These are phyloP conservation scores for Delonix regia DNA, from an alignment of 306 rosid species.

Conservation along the genomic window DNA sequence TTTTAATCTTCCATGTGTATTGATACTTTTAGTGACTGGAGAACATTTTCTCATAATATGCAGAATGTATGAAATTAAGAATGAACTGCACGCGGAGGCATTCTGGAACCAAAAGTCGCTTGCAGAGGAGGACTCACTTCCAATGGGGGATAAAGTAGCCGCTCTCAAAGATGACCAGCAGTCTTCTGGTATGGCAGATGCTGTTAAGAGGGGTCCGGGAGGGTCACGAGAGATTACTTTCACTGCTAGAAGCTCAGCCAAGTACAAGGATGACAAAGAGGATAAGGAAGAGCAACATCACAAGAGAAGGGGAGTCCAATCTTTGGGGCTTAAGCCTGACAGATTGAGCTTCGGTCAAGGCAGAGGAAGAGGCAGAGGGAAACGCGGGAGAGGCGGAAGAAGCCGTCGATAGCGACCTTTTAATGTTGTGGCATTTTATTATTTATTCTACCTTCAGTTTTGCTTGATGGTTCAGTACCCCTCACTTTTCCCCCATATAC, in stretches of 20 bases:
- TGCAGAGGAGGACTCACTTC: constrained; percentile 71
- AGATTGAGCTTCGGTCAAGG: constrained; percentile 52
- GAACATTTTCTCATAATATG: constrained; percentile 14
- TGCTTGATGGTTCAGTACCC: too few relatives aligned
- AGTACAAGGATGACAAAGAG: constrained; percentile 66
- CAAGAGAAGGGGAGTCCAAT: constrained; percentile 72
- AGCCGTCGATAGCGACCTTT: constrained; percentile 38
- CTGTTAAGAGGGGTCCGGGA: constrained; percentile 80
- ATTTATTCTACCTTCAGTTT: too few relatives aligned
- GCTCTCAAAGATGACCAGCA: constrained; percentile 48
- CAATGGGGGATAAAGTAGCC: constrained; percentile 82
- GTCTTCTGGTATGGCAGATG: constrained; percentile 46
- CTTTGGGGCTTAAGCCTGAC: constrained; percentile 60
- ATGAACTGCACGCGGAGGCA: constrained; percentile 90
- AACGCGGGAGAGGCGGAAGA: constrained; percentile 42
- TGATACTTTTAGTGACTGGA: not conserved
- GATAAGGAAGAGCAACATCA: constrained; percentile 42
- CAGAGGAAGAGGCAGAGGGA: constrained; percentile 34
- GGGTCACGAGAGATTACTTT: constrained; percentile 92
- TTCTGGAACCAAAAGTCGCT: constrained; percentile 75
- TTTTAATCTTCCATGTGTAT: not conserved
- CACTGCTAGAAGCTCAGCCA: constrained; percentile 66
- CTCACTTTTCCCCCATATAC: too few relatives aligned
- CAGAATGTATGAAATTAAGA: constrained; percentile 87
- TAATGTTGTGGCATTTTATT: too few relatives aligned